Conservation (phyloP, 2,329 filamentous ascomycete species). For the Exophiala mesophila region DNA sequence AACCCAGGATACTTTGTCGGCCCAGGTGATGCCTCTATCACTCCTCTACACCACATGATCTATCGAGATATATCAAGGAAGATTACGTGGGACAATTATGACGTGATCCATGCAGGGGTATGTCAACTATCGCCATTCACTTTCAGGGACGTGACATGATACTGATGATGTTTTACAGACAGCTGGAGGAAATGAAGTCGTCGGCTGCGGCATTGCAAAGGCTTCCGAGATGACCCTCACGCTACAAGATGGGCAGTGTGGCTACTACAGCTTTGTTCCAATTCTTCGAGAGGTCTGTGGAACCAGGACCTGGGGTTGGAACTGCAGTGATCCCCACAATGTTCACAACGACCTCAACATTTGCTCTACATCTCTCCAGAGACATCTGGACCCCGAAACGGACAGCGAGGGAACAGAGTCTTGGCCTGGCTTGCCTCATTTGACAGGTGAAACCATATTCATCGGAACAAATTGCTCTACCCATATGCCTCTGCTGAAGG, state of each 20-base stretch:
- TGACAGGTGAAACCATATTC: not conserved
- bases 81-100: not conserved
- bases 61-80: not conserved
- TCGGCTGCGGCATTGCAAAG: not conserved
- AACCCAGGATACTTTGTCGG: not conserved
- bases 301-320: not conserved
- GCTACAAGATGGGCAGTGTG: not conserved
- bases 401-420: not conserved
- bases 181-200: not conserved
- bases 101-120: not conserved
- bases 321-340: not conserved
- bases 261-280: not conserved
- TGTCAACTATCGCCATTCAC: not conserved
- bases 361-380: not conserved
- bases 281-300: constrained; percentile 2
- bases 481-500: not conserved
- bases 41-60: no score
- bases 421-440: not conserved
- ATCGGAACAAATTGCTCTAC: not conserved
- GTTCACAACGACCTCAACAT: not conserved
- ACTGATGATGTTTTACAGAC: not conserved
- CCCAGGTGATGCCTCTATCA: not conserved
- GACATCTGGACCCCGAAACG: no score
- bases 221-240: not conserved
- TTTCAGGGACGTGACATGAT: not conserved